Percentiles rank a stretch among this genome's conserved stretches.
Conservation (phyloP, 2,329 filamentous ascomycete genomes). For the Zymoseptoria crescenta region DNA sequence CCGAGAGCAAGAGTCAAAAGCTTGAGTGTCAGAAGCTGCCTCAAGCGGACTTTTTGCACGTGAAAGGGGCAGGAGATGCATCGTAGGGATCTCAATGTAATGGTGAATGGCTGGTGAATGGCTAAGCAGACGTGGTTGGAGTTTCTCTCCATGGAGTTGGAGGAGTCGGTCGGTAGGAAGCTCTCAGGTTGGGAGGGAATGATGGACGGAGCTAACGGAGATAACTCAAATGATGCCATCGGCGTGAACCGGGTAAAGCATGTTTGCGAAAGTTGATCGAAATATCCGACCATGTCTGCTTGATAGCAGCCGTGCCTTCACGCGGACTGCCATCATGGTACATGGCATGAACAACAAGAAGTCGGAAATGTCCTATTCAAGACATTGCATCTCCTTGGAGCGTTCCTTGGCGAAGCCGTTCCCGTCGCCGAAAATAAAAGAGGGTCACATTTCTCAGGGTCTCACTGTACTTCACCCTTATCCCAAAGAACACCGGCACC, state of each 20-base stretch:
- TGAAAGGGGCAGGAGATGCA: no score
- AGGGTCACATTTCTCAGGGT: neutral
- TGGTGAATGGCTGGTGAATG: no score
- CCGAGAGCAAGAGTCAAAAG: no score
- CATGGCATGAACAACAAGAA: neutral
- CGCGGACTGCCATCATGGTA: neutral
- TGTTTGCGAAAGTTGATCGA: neutral
- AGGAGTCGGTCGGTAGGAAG: neutral
- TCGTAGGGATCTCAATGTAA: no score
- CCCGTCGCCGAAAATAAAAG: neutral
- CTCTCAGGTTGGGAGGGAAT: neutral
- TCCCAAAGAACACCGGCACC: neutral
- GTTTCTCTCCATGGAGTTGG: no score
- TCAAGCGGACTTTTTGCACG: no score
- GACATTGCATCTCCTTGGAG: neutral
- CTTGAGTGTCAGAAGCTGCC: no score
- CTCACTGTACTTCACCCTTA: neutral
- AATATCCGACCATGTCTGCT: no score
- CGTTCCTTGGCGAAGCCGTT: neutral
- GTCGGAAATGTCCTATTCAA: neutral
- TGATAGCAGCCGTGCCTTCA: neutral
- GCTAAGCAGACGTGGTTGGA: no score
- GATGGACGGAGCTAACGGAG: neutral
- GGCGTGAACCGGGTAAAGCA: neutral
- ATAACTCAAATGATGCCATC: neutral